phyloP scores from a whole-genome alignment of 768 basidiomycete genomes.

The Roridomyces roridus region DNA sequence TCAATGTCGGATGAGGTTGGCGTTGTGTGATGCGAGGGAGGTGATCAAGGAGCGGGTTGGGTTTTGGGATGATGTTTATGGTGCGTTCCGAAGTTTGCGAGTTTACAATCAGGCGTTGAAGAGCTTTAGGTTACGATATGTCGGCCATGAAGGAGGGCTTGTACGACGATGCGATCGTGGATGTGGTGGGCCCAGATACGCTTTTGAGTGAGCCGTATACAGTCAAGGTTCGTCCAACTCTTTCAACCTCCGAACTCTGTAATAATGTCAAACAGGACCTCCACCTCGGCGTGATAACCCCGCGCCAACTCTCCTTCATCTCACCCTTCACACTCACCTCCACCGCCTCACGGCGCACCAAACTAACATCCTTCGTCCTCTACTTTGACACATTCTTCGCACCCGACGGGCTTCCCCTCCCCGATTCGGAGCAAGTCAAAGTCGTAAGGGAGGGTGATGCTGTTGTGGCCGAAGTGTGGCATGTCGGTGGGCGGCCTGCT shows the following conservation, averaged over 20 bases:
- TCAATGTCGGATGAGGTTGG: constrained; percentile 86
- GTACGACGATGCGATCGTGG: constrained; percentile 84
- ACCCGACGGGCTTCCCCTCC: constrained; percentile 54
- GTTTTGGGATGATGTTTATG: constrained; percentile 94
- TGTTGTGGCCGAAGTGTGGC: constrained; percentile 82
- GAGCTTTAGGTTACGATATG: constrained; percentile 79
- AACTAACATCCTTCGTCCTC: constrained; percentile 80
- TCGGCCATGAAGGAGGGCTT: constrained; percentile 78
- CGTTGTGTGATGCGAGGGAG: constrained; percentile 77
- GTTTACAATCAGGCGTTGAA: neutral
- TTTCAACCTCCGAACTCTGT: neutral
- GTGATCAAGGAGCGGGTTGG: constrained; percentile 81
- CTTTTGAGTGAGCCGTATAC: constrained; percentile 66
- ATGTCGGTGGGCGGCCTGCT: constrained; percentile 69
- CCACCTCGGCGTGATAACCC: constrained; percentile 64
- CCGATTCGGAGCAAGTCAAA: constrained; percentile 58
- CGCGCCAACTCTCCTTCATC: constrained; percentile 80
- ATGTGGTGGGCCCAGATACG: constrained; percentile 72
- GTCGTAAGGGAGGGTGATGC: constrained; percentile 63
- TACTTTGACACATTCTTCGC: constrained; percentile 98
- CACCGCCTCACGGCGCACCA: constrained; percentile 62
- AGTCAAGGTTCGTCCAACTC: constrained; percentile 63
- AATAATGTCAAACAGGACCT: no score
- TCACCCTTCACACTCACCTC: constrained; percentile 80
- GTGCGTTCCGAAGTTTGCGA: constrained; percentile 51